These are phyloP conservation scores for Penicillium sp. DNA, from an alignment of 2,329 filamentous ascomycete genomes.

Conservation along the genomic window DNA sequence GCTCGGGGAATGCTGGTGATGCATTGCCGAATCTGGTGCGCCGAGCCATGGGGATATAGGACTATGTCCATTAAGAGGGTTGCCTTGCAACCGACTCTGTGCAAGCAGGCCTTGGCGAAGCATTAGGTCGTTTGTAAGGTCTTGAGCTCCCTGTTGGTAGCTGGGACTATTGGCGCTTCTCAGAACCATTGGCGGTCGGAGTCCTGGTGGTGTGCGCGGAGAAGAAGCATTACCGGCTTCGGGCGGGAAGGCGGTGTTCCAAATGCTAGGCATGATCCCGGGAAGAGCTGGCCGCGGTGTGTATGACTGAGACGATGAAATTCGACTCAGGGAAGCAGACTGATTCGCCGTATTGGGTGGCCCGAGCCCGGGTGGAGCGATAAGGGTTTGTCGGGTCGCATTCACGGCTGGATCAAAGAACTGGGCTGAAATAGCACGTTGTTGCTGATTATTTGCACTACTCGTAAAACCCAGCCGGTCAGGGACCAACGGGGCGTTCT, in stretches of 20 bases:
- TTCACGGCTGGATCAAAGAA: constrained; percentile 29
- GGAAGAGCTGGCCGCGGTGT: constrained; percentile 36
- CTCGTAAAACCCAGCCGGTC: constrained; percentile 35
- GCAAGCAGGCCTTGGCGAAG: constrained; percentile 34
- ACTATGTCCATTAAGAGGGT: constrained; percentile 26
- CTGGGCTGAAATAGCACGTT: constrained; percentile 31
- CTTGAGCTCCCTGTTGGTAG: constrained; percentile 31
- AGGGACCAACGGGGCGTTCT: constrained; percentile 34
- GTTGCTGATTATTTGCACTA: constrained; percentile 15
- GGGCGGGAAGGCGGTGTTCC: constrained; percentile 51
- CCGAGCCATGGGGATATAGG: constrained; percentile 34
- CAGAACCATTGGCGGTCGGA: constrained; percentile 29
- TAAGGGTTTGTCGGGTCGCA: constrained; percentile 32
- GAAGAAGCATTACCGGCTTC: constrained; percentile 46
- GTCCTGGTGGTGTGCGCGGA: constrained; percentile 45
- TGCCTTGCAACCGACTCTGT: constrained; percentile 30
- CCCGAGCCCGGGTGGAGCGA: constrained; percentile 41
- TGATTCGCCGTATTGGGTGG: constrained; percentile 27
- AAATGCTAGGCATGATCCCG: constrained; percentile 47
- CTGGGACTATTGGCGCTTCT: constrained; percentile 22
- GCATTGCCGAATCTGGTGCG: constrained; percentile 22
- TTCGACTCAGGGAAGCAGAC: constrained; percentile 25
- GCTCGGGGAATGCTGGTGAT: constrained; percentile 24
- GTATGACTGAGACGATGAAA: constrained; percentile 38
- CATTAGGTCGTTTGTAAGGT: constrained; percentile 33